Base-by-base conservation (phyloP, 2,329 filamentous ascomycete species). In the Aschersonia sp. region DNA sequence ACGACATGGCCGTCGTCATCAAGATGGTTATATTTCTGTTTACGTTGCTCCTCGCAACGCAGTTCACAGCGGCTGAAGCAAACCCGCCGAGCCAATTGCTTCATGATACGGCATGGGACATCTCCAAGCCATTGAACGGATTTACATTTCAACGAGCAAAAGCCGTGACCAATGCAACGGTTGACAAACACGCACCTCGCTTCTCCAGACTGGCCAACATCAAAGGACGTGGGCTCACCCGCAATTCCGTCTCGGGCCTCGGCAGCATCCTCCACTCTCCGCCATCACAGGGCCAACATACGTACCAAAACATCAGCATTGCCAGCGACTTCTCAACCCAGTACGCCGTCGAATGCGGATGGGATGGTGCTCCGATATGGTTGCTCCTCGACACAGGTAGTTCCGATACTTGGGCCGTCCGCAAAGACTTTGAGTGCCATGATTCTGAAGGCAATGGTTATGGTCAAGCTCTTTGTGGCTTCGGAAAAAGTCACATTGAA, bases 381-480 rank as follows among this genome's bases (percentile, higher is more conserved):
- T 55, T 76, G 31, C 54, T 73, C 10, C 60, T 76, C 44, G 71
- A 75, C 53, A 74, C 71, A 0, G 72, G 69, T 30, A 73, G 70
- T 54, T 67, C 71, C 29, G 72, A 76, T 51, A 75, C 72, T 1
- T 76, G 72, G 72, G 63, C 67, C 2, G 64, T 65, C 35, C 59
- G 60, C 9, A 56, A 55, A 1, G 61, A 63, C 32, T 73, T 72
- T 51, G 55, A 57, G 42, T 76, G 72, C 52, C 56, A 65, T 37
- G 64, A 67, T 49, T 55, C 52, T n/a, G 49, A 53, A 0, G 66
- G 67, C 12, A 52, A 56, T 6, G 49, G 56, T 6, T 57, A 60
- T 30, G 53, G 60, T 2, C 59, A 63, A 37, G 50, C 53, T 2
- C 50, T 55, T 2, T 74, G 71, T 52, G 58, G 57, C 3, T 72